phyloP scores from a whole-genome alignment of 345 rosid species.

The Syzygium oleosum region DNA sequence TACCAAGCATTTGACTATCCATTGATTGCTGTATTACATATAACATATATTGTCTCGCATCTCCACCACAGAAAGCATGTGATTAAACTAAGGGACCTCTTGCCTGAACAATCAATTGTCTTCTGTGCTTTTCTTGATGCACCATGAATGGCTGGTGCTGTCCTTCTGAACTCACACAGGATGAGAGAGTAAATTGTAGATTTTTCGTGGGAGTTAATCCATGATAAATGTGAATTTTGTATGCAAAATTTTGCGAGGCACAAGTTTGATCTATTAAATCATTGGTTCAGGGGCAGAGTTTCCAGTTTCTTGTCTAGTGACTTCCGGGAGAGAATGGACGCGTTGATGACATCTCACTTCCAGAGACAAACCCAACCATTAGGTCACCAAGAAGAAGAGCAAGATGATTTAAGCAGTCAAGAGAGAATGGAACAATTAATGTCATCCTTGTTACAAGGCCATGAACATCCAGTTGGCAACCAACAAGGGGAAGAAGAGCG shows the following conservation, averaged over 20 bases:
- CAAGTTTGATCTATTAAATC: neutral
- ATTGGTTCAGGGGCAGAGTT: conserved; percentile 54
- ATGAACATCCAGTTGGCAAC: neutral
- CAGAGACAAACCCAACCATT: conserved; percentile 23
- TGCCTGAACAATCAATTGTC: neutral
- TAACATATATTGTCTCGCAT: neutral
- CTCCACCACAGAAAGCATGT: neutral
- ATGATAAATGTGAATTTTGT: neutral
- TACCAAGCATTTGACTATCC: neutral
- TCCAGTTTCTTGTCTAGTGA: conserved; percentile 63
- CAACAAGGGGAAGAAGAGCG: neutral
- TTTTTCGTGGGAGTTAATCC: neutral
- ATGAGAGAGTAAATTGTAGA: neutral
- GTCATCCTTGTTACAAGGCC: conserved; percentile 4
- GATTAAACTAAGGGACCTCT: neutral
- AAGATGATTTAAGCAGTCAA: neutral
- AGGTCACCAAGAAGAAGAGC: conserved; percentile 11
- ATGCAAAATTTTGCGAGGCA: neutral
- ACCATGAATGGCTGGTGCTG: neutral
- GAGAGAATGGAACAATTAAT: conserved; percentile 3
- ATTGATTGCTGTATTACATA: neutral
- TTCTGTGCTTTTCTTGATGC: neutral
- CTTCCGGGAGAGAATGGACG: conserved; percentile 62
- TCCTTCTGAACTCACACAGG: neutral
- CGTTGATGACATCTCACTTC: conserved; percentile 41